Base-by-base conservation (phyloP, 1,284 basidiomycete species). In the Tremellales sp. region DNA sequence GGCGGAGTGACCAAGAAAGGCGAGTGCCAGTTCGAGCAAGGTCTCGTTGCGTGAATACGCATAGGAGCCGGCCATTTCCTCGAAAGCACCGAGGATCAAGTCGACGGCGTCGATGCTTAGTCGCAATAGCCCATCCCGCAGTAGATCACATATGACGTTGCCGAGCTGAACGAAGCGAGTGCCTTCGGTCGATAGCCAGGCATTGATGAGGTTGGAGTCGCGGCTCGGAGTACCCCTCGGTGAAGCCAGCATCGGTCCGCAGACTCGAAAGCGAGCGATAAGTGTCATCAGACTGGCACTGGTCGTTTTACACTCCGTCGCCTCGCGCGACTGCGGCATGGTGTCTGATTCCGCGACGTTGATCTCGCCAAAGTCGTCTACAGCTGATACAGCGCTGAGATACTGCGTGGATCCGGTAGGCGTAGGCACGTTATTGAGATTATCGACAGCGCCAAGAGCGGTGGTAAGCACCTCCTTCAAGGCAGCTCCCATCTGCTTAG, bases 301-400 rank as follows among this genome's bases (percentile, higher is more conserved):
- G 0, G 61, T 56, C 1, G 62, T 53, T 8, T 62, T 60, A 19
- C 61, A 60, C 37, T 67, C 65, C 13, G 58, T 45, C 0, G 65
- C 58, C 45, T 70, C 64, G 40, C 60, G 52, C 2, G 70, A 64
- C 43, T 64, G 39, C 8, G 61, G 49, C 62, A 68, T 61, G 23
- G 57, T 46, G 37, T 70, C 59, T 33, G 58, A 62, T 66, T 73
- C 65, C 0, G 75, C 72, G 13, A 76, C 80, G 39, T 77, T 75
- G 51, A 84, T 80, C 1, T 82, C 78, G 1, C 75, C 83, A 67
- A 89, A 88, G 40, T 80, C 85, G 62, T 87, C 86, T 22, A 79
- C 78, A 43, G 82, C 81, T 17, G 79, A n/a, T n/a, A n/a, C n/a
- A n/a, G n/a, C n/a, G n/a, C n/a, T n/a, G n/a, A 8, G 40, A 25